Evolutionary conservation across 148 eudicot species (phyloP).

Genomic region (Silene uniflora): DNA sequence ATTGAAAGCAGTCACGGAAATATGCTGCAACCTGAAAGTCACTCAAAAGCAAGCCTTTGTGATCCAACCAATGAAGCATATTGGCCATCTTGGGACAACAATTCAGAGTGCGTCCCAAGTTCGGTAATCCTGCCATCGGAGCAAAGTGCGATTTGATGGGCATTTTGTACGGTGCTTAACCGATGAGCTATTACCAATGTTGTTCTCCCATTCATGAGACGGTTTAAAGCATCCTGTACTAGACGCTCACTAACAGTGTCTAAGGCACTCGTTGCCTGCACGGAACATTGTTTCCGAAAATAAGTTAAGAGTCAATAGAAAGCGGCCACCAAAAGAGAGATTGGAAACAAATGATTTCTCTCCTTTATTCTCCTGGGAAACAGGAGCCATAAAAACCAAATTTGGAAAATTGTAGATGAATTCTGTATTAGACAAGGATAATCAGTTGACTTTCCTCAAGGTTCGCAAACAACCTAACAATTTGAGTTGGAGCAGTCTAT

Average conservation of each 20-base stretch:
- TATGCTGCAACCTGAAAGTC: constrained; percentile 18
- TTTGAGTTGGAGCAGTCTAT: not conserved
- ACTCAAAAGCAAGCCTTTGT: constrained; percentile 96
- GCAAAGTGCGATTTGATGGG: constrained; percentile 90
- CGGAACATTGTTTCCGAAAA: constrained; percentile 11
- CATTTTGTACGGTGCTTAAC: constrained; percentile 96
- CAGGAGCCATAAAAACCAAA: not conserved
- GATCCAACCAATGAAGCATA: constrained; percentile 86
- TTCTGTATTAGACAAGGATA: not conserved
- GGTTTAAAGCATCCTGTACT: constrained; percentile 85
- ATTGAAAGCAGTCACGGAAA: constrained; percentile 1
- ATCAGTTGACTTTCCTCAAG: not conserved
- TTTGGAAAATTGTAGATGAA: not conserved
- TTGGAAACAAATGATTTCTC: not conserved
- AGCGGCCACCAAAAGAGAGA: not conserved
- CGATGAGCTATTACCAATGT: constrained; percentile 97
- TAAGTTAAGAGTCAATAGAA: not conserved
- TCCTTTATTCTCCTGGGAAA: not conserved
- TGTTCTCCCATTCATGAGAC: constrained; percentile 90
- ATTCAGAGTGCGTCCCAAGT: constrained; percentile 83
- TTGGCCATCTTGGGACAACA: constrained; percentile 62
- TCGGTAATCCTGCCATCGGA: constrained; percentile 83
- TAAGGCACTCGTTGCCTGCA: constrained; percentile 96
- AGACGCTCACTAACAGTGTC: constrained; percentile 85
- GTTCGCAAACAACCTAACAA: not conserved